Evolutionary conservation across 768 basidiomycete genomes (phyloP).

Genomic region (Leccinum olivaceopallidum): DNA sequence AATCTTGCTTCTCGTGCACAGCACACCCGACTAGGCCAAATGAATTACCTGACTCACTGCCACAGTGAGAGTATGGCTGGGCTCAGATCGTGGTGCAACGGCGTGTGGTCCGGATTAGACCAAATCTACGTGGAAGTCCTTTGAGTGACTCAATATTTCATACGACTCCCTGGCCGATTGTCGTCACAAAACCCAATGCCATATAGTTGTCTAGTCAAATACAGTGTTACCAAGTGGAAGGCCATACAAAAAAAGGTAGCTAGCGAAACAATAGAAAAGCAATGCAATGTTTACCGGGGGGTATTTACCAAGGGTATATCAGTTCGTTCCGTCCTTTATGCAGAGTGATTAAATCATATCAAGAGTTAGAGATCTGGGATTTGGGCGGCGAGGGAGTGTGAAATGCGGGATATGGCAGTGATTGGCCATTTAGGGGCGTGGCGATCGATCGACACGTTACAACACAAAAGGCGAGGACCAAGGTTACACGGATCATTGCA

Average conservation of each 20-base stretch:
- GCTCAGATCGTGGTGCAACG: background rate
- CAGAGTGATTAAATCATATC: slow-evolving; percentile 3
- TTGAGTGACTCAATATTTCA: background rate
- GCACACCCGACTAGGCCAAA: slow-evolving; percentile 4
- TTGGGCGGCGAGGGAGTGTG: background rate
- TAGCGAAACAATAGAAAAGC: slow-evolving; percentile 13
- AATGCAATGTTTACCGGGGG: slow-evolving; percentile 6
- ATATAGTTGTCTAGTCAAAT: slow-evolving; percentile 14
- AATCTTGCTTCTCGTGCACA: slow-evolving; percentile 1
- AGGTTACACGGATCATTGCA: slow-evolving; percentile 15
- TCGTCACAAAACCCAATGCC: background rate
- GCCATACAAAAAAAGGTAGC: background rate
- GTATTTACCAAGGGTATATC: slow-evolving; percentile 30
- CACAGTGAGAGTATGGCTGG: background rate
- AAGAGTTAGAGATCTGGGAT: background rate
- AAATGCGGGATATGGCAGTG: slow-evolving; percentile 7
- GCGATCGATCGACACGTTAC: slow-evolving; percentile 27
- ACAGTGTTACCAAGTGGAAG: slow-evolving; percentile 6
- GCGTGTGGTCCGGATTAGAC: background rate
- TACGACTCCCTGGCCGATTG: background rate
- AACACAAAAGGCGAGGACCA: slow-evolving; percentile 5
- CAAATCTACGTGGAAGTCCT: background rate
- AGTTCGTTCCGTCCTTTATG: slow-evolving; percentile 11
- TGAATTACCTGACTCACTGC: slow-evolving; percentile 8
- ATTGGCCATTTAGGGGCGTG: slow-evolving; percentile 4